Evolutionary conservation across 306 rosid genomes (phyloP).

Genomic region (Canavalia gladiata): DNA sequence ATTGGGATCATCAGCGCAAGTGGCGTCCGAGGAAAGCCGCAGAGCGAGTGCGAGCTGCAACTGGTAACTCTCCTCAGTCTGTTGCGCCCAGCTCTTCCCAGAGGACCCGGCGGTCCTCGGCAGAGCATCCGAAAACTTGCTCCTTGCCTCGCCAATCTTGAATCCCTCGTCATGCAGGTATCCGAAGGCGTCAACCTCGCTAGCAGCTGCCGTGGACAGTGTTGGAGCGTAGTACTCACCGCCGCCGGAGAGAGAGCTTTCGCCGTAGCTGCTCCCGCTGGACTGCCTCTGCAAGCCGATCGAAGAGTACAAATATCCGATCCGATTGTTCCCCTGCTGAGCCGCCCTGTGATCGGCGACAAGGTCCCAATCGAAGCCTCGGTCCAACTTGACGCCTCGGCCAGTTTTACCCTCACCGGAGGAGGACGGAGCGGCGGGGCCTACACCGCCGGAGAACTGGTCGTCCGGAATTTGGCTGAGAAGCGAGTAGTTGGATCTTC

Average conservation of each 20-base stretch:
- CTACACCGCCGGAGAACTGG: conserved; percentile 52
- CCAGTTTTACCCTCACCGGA: conserved; percentile 73
- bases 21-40: conserved; percentile 85
- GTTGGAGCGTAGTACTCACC: conserved; percentile 89
- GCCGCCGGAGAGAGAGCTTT: conserved; percentile 93
- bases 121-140: conserved; percentile 56
- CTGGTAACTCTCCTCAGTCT: conserved; percentile 98
- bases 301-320: conserved; percentile 71
- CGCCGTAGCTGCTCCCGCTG: conserved; percentile 96
- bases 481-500: conserved; percentile 89
- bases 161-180: conserved; percentile 70
- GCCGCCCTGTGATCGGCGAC: conserved; percentile 67
- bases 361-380: conserved; percentile 81
- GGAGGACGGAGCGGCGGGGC: conserved; percentile 57
- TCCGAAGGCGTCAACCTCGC: conserved; percentile 76
- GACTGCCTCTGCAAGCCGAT: conserved; percentile 95
- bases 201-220: conserved; percentile 65
- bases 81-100: conserved; percentile 99
- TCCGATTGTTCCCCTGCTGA: conserved; percentile 74
- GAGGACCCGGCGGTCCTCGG: conserved; percentile 60
- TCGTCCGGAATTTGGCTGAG: conserved; percentile 86
- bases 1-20: conserved; percentile 93
- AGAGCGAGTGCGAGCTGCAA: conserved; percentile 92
- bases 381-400: conserved; percentile 60
- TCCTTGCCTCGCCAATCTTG: conserved; percentile 60